These are phyloP conservation scores for Ogataea haglerorum DNA, from an alignment of 805 yeast species.

Conservation along the genomic window DNA sequence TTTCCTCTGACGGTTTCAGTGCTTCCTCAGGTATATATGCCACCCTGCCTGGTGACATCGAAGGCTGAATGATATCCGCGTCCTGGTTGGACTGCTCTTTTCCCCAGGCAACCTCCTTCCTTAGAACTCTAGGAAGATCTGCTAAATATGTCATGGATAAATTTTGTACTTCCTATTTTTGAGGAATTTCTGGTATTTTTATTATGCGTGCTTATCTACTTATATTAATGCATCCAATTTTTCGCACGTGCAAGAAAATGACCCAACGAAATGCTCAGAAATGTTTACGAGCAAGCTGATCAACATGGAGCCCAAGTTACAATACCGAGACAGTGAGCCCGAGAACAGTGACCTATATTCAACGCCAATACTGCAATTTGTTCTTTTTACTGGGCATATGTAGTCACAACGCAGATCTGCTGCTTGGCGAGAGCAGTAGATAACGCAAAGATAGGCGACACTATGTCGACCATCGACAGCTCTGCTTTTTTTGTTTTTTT, in stretches of 20 bases:
- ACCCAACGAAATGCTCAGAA: not conserved
- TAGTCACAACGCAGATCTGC: no score
- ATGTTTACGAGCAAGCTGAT: no score
- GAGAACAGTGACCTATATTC: no score
- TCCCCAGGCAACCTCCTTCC: slow-evolving; percentile 31
- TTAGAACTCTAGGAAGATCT: slow-evolving; percentile 11
- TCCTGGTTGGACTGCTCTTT: slow-evolving; percentile 15
- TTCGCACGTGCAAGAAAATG: slow-evolving; percentile 3
- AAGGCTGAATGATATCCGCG: slow-evolving; percentile 16
- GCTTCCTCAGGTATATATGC: slow-evolving; percentile 24
- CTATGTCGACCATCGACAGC: slow-evolving; percentile 2
- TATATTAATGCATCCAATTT: not conserved
- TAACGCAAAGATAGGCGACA: not conserved
- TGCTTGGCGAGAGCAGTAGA: no score
- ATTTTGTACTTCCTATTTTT: not conserved
- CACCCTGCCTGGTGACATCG: slow-evolving; percentile 22
- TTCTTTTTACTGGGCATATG: no score
- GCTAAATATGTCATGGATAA: slow-evolving; percentile 8
- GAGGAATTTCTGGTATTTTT: not conserved
- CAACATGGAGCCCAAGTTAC: no score
- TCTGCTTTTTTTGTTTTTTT: not conserved
- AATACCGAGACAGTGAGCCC: no score
- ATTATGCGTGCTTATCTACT: not conserved
- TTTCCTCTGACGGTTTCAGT: slow-evolving; percentile 22
- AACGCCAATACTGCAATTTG: no score